A percentile compares a stretch with the other conserved stretches of the same genome.
Conservation (phyloP, 495 filamentous ascomycete genomes). For the Viridothelium virens region DNA sequence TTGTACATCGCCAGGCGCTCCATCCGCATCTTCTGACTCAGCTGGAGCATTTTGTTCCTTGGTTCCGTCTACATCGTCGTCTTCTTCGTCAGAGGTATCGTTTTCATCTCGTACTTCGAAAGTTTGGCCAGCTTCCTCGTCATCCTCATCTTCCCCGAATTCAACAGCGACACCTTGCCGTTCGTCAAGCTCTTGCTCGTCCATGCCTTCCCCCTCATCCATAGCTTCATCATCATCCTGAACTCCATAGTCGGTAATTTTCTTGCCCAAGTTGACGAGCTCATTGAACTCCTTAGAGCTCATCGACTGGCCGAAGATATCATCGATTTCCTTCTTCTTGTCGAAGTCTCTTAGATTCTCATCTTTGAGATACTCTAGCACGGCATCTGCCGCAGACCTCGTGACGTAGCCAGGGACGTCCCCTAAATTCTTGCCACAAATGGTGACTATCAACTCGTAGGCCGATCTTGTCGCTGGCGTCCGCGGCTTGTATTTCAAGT, state of each 20-base stretch:
- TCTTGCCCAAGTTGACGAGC: constrained; percentile 92
- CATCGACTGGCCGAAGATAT: constrained; percentile 74
- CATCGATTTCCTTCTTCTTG: constrained; percentile 96
- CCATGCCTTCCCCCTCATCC: constrained; percentile 48
- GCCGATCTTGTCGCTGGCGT: constrained; percentile 88
- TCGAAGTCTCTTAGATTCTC: constrained; percentile 95
- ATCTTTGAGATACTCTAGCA: constrained; percentile 86
- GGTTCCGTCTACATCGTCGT: constrained; percentile 20
- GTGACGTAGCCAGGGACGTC: constrained; percentile 81
- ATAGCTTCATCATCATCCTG: constrained; percentile 94
- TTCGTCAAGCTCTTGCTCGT: constrained; percentile 76
- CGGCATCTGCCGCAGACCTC: constrained; percentile 89
- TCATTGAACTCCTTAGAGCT: constrained; percentile 93
- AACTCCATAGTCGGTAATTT: constrained; percentile 97
- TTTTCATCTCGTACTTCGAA: constrained; percentile 77
- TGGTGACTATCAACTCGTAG: constrained; percentile 91
- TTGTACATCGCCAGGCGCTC: constrained; percentile 41
- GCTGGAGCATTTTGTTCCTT: constrained; percentile 26
- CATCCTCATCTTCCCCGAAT: constrained; percentile 78
- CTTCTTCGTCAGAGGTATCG: constrained; percentile 61
- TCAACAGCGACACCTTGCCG: constrained; percentile 94
- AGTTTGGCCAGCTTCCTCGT: constrained; percentile 67
- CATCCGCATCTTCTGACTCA: constrained; percentile 41
- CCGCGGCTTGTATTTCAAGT: constrained; percentile 75
- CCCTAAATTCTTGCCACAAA: constrained; percentile 78